phyloP scores from a whole-genome alignment of 2,329 filamentous ascomycete species.

The Ophiostoma sp. region DNA sequence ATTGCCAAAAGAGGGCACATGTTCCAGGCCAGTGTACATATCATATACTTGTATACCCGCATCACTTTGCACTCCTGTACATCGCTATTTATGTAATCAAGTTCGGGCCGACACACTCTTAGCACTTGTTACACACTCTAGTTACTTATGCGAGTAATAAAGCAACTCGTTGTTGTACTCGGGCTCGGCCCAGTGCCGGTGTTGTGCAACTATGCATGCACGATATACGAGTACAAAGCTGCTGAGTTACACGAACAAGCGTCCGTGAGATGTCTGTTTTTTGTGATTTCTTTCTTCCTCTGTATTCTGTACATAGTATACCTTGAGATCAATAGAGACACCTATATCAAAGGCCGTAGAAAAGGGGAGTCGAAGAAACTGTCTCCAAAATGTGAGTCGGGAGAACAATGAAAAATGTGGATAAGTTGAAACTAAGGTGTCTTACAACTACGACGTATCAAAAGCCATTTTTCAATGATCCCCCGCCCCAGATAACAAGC shows the following conservation, averaged over 20 bases:
- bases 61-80: not conserved
- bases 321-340: not conserved
- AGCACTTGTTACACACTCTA: not conserved
- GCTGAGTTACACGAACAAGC: not conserved
- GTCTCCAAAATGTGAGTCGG: not conserved
- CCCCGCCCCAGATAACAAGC: not conserved
- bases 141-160: not conserved
- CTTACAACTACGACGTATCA: not conserved
- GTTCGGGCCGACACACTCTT: not conserved
- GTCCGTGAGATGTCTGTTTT: not conserved
- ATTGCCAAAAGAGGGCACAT: not conserved
- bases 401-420: not conserved
- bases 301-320: not conserved
- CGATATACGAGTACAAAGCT: not conserved
- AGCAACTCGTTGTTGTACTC: not conserved
- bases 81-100: not conserved
- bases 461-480: not conserved
- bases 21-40: not conserved
- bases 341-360: not conserved
- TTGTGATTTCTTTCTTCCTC: not conserved
- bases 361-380: too few species aligned
- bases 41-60: not conserved
- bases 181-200: constrained; percentile 7
- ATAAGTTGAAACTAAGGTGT: not conserved
- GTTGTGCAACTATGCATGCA: not conserved